phyloP scores from a whole-genome alignment of 441 rosid species.

The Lepidium campestre region DNA sequence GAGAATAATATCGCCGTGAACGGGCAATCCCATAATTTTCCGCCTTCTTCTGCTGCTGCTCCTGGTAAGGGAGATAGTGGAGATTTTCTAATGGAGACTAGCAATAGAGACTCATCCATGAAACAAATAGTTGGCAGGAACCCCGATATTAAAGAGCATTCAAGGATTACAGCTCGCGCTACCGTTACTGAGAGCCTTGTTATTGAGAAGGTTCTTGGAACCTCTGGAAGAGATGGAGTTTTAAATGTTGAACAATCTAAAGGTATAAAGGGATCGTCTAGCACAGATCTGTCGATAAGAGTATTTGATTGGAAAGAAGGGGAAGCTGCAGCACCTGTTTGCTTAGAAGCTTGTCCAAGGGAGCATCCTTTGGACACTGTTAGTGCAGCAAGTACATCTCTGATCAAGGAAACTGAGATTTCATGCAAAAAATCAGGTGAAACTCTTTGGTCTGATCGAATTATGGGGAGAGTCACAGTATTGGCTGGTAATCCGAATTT shows the following conservation, averaged over 20 bases:
- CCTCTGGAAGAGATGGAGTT: constrained; percentile 49
- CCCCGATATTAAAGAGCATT: constrained; percentile 57
- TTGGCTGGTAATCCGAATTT: constrained; percentile 93
- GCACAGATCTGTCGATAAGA: constrained; percentile 56
- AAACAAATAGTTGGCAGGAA: constrained; percentile 44
- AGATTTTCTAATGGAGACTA: constrained; percentile 34
- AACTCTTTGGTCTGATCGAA: constrained; percentile 87
- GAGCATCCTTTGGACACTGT: constrained; percentile 71
- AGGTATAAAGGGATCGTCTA: constrained; percentile 41
- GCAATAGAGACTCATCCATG: constrained; percentile 33
- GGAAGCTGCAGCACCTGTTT: constrained; percentile 53
- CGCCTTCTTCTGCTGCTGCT: constrained; percentile 33
- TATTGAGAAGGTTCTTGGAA: constrained; percentile 67
- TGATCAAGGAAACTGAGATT: constrained; percentile 82
- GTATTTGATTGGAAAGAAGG: constrained; percentile 85
- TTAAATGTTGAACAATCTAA: constrained; percentile 58
- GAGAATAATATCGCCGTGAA: constrained; percentile 20
- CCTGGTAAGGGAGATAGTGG: constrained; percentile 43
- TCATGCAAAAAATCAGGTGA: constrained; percentile 62
- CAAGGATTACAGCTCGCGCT: constrained; percentile 75
- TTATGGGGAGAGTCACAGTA: constrained; percentile 82
- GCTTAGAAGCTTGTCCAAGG: constrained; percentile 84
- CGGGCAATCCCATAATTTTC: constrained; percentile 40
- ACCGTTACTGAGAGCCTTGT: constrained; percentile 70
- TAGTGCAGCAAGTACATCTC: constrained; percentile 56